Conservation (phyloP, 2,329 filamentous ascomycete genomes). For the Orbilia blumenaviensis region DNA sequence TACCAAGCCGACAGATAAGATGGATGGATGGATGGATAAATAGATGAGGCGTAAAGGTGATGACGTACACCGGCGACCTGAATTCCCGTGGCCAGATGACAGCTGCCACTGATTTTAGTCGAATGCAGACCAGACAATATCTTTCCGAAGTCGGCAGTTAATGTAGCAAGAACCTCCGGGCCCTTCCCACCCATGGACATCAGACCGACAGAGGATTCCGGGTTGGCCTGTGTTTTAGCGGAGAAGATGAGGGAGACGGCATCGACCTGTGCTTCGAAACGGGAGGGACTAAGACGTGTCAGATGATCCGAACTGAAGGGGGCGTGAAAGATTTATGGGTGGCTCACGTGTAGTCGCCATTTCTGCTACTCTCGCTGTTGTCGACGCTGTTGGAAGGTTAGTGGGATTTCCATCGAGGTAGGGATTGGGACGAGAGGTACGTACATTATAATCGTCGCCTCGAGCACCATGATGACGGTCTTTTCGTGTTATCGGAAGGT, state of each 20-base stretch:
- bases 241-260: constrained; percentile 95
- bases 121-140: constrained; percentile 90
- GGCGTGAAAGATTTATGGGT: constrained; percentile 8
- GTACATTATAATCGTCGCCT: constrained; percentile 95
- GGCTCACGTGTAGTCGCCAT: constrained; percentile 81
- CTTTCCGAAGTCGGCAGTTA: constrained; percentile 95
- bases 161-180: constrained; percentile 94
- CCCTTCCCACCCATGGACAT: constrained; percentile 99
- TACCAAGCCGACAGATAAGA: no score
- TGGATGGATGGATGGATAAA: neutral
- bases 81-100: constrained; percentile 90
- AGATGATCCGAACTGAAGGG: neutral
- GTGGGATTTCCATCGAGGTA: neutral
- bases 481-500: neutral
- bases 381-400: constrained; percentile 71
- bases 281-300: constrained; percentile 72
- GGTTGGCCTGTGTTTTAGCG: constrained; percentile 92
- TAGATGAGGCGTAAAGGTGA: neutral
- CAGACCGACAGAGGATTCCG: constrained; percentile 93
- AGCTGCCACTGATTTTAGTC: constrained; percentile 90
- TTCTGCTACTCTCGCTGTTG: constrained; percentile 98
- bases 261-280: constrained; percentile 96
- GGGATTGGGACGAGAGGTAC: constrained; percentile 58
- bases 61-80: constrained; percentile 87
- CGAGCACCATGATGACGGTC: constrained; percentile 85